These are phyloP conservation scores for Suillus variegatus DNA, from an alignment of 768 basidiomycete genomes.

Conservation along the genomic window DNA sequence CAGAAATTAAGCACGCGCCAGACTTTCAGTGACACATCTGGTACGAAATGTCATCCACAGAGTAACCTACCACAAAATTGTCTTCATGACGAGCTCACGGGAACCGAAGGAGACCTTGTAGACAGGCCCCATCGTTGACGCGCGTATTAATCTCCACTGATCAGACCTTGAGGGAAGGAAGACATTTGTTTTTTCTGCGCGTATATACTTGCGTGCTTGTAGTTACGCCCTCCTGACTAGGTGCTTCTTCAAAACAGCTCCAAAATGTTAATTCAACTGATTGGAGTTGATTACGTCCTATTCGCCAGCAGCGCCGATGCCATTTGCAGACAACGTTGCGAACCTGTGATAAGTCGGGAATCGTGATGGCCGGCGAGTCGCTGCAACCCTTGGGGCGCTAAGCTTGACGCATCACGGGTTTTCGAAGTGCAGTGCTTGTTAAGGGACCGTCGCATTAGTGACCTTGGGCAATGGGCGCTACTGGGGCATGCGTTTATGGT, in stretches of 20 bases:
- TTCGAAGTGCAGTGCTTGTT: neutral
- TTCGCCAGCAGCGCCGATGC: neutral
- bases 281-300: neutral
- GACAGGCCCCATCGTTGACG: neutral
- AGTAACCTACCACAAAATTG: neutral
- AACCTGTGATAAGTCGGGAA: neutral
- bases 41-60: neutral
- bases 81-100: neutral
- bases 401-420: neutral
- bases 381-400: neutral
- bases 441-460: neutral
- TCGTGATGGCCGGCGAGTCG: neutral
- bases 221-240: neutral
- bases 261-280: neutral
- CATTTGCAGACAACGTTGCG: neutral
- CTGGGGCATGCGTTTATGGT: neutral
- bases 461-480: conserved; percentile 2
- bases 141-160: neutral
- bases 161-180: neutral
- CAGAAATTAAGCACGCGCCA: neutral
- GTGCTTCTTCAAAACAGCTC: neutral
- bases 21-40: neutral
- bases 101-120: neutral
- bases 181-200: neutral
- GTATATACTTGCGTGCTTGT: neutral